Evolutionary conservation across 2,329 filamentous ascomycete genomes (phyloP).

Genomic region (Claviceps pazoutovae): DNA sequence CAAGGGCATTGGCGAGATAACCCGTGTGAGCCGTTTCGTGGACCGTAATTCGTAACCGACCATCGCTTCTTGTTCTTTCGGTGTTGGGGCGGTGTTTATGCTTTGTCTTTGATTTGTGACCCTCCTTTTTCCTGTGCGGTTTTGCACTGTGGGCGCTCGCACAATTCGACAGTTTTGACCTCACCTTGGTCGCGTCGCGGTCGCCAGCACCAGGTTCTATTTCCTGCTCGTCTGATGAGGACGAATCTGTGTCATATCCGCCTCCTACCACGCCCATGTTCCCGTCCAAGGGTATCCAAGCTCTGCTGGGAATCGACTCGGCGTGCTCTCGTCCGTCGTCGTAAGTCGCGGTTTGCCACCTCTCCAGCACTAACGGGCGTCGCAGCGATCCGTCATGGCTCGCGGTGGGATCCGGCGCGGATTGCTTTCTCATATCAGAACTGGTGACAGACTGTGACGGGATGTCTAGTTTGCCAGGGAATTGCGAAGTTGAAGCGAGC

Average conservation of each 20-base stretch:
- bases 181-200: neutral
- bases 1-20: conserved; percentile 61
- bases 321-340: conserved; percentile 1
- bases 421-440: neutral
- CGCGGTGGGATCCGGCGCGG: neutral
- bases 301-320: conserved; percentile 5
- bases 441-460: neutral
- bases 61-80: conserved; percentile 54
- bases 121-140: neutral
- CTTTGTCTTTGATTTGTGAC: neutral
- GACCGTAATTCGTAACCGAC: conserved; percentile 57
- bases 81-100: conserved; percentile 53
- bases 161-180: neutral
- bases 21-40: conserved; percentile 56
- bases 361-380: conserved; percentile 1
- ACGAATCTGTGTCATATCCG: neutral
- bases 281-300: conserved; percentile 4
- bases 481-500: neutral
- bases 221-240: conserved; percentile 1
- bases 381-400: neutral
- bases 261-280: neutral
- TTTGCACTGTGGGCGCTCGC: neutral
- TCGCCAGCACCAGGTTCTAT: neutral
- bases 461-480: conserved; percentile 2
- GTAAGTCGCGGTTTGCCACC: conserved; percentile 4